A percentile compares a stretch with the other conserved stretches of the same genome.
phyloP scores from a whole-genome alignment of 2,329 filamentous ascomycete species.

The Microdochium bolleyi region DNA sequence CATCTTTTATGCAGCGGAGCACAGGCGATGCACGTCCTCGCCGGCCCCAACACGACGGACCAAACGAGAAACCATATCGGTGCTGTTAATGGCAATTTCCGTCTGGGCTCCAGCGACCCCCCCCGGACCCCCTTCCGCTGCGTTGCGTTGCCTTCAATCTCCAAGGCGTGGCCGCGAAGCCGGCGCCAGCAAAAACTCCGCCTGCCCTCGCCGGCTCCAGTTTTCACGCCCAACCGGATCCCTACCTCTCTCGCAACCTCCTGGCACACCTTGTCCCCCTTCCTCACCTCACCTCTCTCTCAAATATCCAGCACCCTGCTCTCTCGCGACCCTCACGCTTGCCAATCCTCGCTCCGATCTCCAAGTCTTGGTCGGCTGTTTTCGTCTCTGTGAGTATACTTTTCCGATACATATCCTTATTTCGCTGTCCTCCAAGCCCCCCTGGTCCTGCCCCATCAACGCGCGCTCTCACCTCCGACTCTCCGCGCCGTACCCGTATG shows the following conservation, averaged over 20 bases:
- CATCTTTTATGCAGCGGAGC: no score
- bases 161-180: neutral
- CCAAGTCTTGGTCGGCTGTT: conserved; percentile 16
- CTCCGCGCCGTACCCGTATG: neutral
- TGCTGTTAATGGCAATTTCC: neutral
- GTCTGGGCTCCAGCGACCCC: neutral
- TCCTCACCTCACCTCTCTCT: neutral
- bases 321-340: conserved; percentile 17
- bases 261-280: neutral
- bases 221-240: neutral
- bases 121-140: neutral
- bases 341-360: conserved; percentile 19
- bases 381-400: conserved; percentile 5
- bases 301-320: conserved; percentile 21
- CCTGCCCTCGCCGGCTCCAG: neutral
- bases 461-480: conserved; percentile 1
- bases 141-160: neutral
- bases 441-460: conserved; percentile 2
- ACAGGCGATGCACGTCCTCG: no score
- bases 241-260: neutral
- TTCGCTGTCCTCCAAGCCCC: conserved; percentile 19
- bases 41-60: neutral
- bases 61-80: neutral
- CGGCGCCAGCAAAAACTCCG: neutral
- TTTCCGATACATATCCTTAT: conserved; percentile 18